phyloP scores from a whole-genome alignment of 768 basidiomycete species.

The Kwoniella botswanensis region DNA sequence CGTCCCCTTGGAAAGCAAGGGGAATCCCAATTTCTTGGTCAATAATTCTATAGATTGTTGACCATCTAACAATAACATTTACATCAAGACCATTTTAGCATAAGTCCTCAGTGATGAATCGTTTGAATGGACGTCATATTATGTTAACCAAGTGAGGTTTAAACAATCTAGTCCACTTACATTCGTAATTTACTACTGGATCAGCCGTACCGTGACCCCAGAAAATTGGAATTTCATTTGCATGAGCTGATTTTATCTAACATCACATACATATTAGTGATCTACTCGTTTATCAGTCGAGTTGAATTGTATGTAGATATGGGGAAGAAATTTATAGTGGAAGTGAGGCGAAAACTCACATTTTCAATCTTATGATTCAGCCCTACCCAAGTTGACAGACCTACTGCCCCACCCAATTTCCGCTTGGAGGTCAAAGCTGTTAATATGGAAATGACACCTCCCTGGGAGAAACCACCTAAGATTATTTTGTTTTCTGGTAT shows the following conservation, averaged over 20 bases:
- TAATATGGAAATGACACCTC: conserved; percentile 76
- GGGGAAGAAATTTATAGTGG: background rate
- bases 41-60: conserved; percentile 67
- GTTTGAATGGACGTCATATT: too few relatives aligned
- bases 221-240: conserved; percentile 73
- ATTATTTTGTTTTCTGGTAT: conserved; percentile 74
- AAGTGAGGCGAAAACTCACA: conserved; percentile 48
- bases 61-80: conserved; percentile 52
- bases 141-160: too few relatives aligned
- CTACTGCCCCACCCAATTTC: conserved; percentile 72
- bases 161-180: conserved; percentile 46
- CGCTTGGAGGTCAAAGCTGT: conserved; percentile 71
- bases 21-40: conserved; percentile 64
- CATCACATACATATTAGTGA: background rate
- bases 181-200: conserved; percentile 69
- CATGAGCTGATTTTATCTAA: conserved; percentile 69
- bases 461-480: conserved; percentile 88
- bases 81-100: too few relatives aligned
- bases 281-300: conserved; percentile 18
- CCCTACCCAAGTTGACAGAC: conserved; percentile 81
- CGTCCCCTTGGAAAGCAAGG: conserved; percentile 35
- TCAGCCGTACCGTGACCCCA: conserved; percentile 84
- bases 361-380: conserved; percentile 66
- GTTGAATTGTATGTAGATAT: background rate
- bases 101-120: too few relatives aligned